phyloP scores from a whole-genome alignment of 75 land plant genomes.

The Chamaecyparis obtusa region DNA sequence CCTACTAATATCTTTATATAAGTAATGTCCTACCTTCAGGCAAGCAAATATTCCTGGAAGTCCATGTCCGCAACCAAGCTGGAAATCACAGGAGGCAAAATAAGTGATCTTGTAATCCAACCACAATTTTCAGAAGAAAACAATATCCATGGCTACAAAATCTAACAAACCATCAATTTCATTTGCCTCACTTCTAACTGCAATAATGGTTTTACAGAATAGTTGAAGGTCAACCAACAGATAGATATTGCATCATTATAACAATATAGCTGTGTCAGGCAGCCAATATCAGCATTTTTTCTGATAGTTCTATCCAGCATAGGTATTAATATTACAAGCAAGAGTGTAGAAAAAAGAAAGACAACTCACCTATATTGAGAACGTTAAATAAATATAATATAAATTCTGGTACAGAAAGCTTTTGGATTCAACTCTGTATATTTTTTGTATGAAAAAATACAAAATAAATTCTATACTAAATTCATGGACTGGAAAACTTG shows the following conservation, averaged over 20 bases:
- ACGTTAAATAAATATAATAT: no score
- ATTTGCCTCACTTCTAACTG: background rate
- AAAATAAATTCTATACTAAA: no score
- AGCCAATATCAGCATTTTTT: background rate
- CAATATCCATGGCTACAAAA: background rate
- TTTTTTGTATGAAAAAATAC: no score
- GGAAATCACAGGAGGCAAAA: conserved; percentile 14
- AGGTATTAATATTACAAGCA: background rate
- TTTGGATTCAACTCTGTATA: no score
- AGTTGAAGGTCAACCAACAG: background rate
- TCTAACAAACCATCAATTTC: background rate
- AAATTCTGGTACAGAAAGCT: no score
- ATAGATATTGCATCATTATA: background rate
- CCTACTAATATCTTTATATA: background rate
- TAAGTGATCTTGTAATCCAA: background rate
- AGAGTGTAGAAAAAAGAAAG: background rate
- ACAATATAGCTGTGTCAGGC: background rate
- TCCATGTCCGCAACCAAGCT: conserved; percentile 99
- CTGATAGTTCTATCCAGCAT: background rate
- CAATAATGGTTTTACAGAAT: background rate
- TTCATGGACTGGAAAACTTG: no score
- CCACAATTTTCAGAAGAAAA: background rate
- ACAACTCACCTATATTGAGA: background rate
- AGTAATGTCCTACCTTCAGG: conserved; percentile 57
- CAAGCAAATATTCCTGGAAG: conserved; percentile 93